Percentiles rank a stretch among this genome's conserved stretches.
Conservation (phyloP, 2,329 filamentous ascomycete genomes). For the Sporothrix mexicana region DNA sequence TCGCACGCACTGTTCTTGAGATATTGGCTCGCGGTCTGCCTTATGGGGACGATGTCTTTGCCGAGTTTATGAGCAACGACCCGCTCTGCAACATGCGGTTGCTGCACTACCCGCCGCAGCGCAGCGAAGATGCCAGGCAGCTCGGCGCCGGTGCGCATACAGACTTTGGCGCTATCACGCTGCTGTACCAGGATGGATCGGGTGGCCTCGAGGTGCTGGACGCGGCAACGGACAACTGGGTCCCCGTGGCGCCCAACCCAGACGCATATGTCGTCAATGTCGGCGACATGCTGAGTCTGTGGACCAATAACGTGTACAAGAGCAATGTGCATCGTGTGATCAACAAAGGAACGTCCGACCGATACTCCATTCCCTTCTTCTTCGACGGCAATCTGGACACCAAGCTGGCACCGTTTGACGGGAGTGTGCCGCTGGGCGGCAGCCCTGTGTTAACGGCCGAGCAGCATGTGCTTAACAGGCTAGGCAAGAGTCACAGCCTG, state of each 20-base stretch:
- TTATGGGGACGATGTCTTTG: constrained; percentile 50
- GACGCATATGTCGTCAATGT: constrained; percentile 49
- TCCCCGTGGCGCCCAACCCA: constrained; percentile 50
- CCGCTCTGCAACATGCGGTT: constrained; percentile 53
- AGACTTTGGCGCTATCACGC: constrained; percentile 61
- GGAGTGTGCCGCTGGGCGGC: constrained; percentile 39
- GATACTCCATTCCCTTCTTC: constrained; percentile 64
- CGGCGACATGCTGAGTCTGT: constrained; percentile 56
- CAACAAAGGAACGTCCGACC: constrained; percentile 55
- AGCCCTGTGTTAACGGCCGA: constrained; percentile 42
- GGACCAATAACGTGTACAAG: constrained; percentile 60
- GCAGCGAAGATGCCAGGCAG: constrained; percentile 48
- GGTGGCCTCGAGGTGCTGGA: constrained; percentile 60
- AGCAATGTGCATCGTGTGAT: constrained; percentile 62
- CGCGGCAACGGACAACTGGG: constrained; percentile 51
- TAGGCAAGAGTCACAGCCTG: constrained; percentile 41
- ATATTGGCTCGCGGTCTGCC: constrained; percentile 52
- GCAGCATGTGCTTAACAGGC: constrained; percentile 45
- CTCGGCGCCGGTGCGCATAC: constrained; percentile 56
- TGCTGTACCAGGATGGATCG: constrained; percentile 58
- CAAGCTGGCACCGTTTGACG: constrained; percentile 44
- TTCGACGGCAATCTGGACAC: constrained; percentile 59
- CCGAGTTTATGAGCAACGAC: constrained; percentile 50
- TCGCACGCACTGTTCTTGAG: constrained; percentile 50
- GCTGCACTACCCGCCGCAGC: constrained; percentile 56